phyloP scores from a whole-genome alignment of 2,329 filamentous ascomycete species.

The Ophiostoma ips region DNA sequence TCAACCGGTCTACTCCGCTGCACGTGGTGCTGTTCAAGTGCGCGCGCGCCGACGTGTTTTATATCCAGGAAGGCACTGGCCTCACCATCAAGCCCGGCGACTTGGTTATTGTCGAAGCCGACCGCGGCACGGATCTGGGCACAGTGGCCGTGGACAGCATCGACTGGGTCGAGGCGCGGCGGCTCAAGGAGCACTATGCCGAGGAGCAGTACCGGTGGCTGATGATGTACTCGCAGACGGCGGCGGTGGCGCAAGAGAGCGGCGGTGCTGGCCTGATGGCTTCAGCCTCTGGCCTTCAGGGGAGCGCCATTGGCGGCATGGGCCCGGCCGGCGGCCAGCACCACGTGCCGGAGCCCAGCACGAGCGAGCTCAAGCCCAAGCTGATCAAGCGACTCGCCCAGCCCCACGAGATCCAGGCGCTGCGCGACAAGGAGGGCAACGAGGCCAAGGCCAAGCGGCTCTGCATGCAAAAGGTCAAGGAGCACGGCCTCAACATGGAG shows the following conservation, averaged over 20 bases:
- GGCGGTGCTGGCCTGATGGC: slow-evolving; percentile 49
- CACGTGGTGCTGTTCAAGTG: slow-evolving; percentile 97
- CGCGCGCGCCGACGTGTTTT: slow-evolving; percentile 87
- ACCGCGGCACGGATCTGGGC: slow-evolving; percentile 88
- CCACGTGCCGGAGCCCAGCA: slow-evolving; percentile 55
- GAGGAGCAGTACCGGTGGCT: slow-evolving; percentile 97
- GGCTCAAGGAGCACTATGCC: slow-evolving; percentile 78
- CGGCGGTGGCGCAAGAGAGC: slow-evolving; percentile 46
- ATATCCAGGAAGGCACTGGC: slow-evolving; percentile 90
- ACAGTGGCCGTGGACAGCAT: slow-evolving; percentile 83
- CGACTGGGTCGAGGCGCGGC: slow-evolving; percentile 74
- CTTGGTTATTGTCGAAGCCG: slow-evolving; percentile 92
- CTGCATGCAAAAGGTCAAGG: slow-evolving; percentile 90
- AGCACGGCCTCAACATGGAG: slow-evolving; percentile 88
- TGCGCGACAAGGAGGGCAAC: slow-evolving; percentile 92
- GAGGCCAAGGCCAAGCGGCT: slow-evolving; percentile 96
- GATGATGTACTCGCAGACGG: slow-evolving; percentile 93
- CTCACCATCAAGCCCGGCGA: slow-evolving; percentile 83
- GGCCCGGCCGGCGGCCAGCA: slow-evolving; percentile 59
- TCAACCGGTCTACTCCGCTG: slow-evolving; percentile 53
- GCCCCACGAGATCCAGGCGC: slow-evolving; percentile 72
- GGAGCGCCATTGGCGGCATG: slow-evolving; percentile 64
- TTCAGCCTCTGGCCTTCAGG: slow-evolving; percentile 47
- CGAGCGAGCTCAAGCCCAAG: slow-evolving; percentile 79
- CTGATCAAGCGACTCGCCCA: slow-evolving; percentile 93